Evolutionary conservation across 2,329 filamentous ascomycete genomes (phyloP).

Genomic region (Calonectria ilicicola): DNA sequence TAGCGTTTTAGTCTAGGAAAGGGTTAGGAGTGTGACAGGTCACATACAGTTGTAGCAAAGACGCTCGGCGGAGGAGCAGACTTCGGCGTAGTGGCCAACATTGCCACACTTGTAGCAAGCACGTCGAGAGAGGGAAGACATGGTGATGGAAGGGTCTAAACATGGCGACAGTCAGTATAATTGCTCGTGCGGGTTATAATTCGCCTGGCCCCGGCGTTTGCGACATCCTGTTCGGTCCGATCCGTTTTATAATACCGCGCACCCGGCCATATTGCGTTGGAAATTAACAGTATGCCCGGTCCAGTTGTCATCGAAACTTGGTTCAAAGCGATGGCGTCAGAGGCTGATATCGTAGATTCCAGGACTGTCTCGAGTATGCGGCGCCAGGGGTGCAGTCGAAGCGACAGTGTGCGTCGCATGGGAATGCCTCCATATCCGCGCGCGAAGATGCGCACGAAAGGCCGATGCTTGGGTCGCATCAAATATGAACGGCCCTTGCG

Average conservation of each 20-base stretch:
- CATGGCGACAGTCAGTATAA: constrained; percentile 22
- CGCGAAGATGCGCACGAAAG: not conserved
- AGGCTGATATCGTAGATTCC: not conserved
- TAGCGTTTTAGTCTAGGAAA: not conserved
- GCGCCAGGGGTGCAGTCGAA: not conserved
- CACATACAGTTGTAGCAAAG: constrained; percentile 98
- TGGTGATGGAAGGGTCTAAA: constrained; percentile 54
- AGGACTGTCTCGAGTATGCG: not conserved
- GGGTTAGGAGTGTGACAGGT: not conserved
- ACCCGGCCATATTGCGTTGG: not conserved
- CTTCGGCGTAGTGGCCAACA: constrained; percentile 85
- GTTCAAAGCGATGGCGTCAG: not conserved
- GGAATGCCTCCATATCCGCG: not conserved
- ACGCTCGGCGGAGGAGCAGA: constrained; percentile 97
- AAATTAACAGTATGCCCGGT: not conserved
- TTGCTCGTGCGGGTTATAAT: not conserved
- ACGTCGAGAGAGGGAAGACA: constrained; percentile 85
- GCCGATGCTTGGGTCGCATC: not conserved
- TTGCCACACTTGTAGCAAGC: constrained; percentile 89
- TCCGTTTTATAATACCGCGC: not conserved
- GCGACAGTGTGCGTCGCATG: constrained; percentile 10
- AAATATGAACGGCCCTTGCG: no score
- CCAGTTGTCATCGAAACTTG: not conserved
- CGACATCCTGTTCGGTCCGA: not conserved
- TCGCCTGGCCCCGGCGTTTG: not conserved